Evolutionary conservation across 371 early-diverging fungal genomes (phyloP).

Genomic region (Mucor circinelloides): DNA sequence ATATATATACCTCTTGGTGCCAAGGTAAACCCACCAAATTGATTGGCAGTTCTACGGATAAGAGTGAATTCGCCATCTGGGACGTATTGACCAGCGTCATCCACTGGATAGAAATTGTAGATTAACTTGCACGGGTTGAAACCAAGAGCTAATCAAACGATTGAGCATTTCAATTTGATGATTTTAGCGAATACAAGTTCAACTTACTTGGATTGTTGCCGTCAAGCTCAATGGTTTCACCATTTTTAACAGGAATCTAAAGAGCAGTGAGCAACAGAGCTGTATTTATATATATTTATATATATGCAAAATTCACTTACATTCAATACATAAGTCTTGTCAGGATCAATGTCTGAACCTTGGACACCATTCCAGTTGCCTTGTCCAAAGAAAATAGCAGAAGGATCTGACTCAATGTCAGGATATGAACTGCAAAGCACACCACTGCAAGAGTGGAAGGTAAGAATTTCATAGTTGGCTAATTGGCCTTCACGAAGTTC

Average conservation of each 20-base stretch:
- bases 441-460: conserved; percentile 15
- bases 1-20: conserved; percentile 25
- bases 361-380: conserved; percentile 24
- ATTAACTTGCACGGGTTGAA: conserved; percentile 11
- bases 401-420: background rate
- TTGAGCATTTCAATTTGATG: background rate
- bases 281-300: no score
- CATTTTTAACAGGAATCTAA: conserved; percentile 27
- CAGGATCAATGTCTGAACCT: background rate
- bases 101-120: conserved; percentile 31
- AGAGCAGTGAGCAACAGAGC: no score
- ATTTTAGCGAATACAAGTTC: background rate
- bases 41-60: conserved; percentile 16
- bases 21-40: conserved; percentile 22
- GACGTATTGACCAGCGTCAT: conserved; percentile 9
- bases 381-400: conserved; percentile 11
- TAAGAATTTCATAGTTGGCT: conserved; percentile 5
- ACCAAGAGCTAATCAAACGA: background rate
- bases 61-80: conserved; percentile 11
- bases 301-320: no score
- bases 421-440: background rate
- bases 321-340: conserved; percentile 21
- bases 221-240: conserved; percentile 9
- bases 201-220: conserved; percentile 5
- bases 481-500: background rate